Evolutionary conservation across 768 basidiomycete genomes (phyloP), one percentile per base, ranked within the genome.

Genomic region (Tricholoma saponaceum): DNA sequence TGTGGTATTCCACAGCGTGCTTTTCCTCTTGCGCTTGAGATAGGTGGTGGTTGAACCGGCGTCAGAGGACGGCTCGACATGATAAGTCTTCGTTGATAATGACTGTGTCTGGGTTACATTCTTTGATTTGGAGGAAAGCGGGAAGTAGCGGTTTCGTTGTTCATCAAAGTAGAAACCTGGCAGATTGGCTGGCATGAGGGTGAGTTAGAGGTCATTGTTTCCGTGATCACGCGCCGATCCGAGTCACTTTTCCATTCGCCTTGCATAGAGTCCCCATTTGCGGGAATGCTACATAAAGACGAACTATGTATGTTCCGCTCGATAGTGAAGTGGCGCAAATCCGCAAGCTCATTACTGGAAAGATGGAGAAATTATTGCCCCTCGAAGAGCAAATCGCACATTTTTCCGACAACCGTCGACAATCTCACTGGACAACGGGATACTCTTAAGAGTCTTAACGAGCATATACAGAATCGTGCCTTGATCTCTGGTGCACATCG

Each of bases 121-220:
- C 54, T 67, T 69, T 37, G 72, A 77, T 37, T 68, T 72, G 1
- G 79, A 79, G 22, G 79, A 74, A 12, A 77, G 32, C 22, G 85
- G 81, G 62, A 85, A 87, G 66, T 87, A 86, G 9, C 85, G 77
- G 39, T 81, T 79, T 55, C 67, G 71, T 32, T 66, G 64, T 58
- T 72, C 65, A 63, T 87, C 83, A 72, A 78, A 87, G 64, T 80
- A 82, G 52, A 85, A 69, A 1, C 85, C 85, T 51, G 84, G 82
- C 10, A 85, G 73, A 12, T 79, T 70, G 56, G 66, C 72, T 52
- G 79, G 76, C 80, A 83, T 83, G 5, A 41, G 3, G 30, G 33
- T 37, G 13, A 37, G 35, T 35, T 35, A 18, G n/a, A 26, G 5
- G 25, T 26, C 13, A 28, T 25, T 51, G 50, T 16, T 14, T 37